Conservation (phyloP, 179 eudicot genomes). For the Silene noctiflora region DNA sequence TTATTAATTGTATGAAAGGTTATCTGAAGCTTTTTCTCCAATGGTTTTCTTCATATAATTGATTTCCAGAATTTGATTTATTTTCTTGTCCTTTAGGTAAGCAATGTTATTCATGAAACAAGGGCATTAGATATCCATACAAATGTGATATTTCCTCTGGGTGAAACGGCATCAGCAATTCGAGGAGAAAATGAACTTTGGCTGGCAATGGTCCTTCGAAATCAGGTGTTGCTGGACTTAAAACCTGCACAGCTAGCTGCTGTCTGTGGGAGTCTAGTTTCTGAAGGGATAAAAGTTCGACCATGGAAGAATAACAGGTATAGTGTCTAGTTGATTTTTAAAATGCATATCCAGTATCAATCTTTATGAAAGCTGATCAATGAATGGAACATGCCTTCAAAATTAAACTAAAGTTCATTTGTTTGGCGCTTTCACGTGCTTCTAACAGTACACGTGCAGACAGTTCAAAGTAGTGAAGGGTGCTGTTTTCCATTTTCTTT, state of each 20-base stretch:
- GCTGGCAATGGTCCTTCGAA: slow-evolving; percentile 94
- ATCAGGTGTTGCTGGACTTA: slow-evolving; percentile 62
- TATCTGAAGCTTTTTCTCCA: slow-evolving; percentile 15
- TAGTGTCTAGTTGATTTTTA: background rate
- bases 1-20: background rate
- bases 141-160: slow-evolving; percentile 80
- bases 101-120: slow-evolving; percentile 89
- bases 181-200: slow-evolving; percentile 99
- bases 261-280: slow-evolving; percentile 85
- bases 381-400: background rate
- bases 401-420: background rate
- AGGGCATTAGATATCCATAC: slow-evolving; percentile 93
- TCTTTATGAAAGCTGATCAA: background rate
- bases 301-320: slow-evolving; percentile 92
- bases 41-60: slow-evolving; percentile 10
- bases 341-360: background rate
- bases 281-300: slow-evolving; percentile 92
- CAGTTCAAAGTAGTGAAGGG: background rate
- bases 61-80: slow-evolving; percentile 3
- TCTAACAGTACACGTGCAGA: background rate
- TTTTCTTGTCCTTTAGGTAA: slow-evolving; percentile 44
- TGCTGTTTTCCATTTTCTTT: slow-evolving; percentile 2
- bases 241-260: slow-evolving; percentile 98
- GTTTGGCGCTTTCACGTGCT: slow-evolving; percentile 2
- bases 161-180: slow-evolving; percentile 97